A percentile compares a stretch with the other conserved stretches of the same genome.
Conservation (phyloP, 108 stramenopile genomes). For the Nannochloropsis salina region DNA sequence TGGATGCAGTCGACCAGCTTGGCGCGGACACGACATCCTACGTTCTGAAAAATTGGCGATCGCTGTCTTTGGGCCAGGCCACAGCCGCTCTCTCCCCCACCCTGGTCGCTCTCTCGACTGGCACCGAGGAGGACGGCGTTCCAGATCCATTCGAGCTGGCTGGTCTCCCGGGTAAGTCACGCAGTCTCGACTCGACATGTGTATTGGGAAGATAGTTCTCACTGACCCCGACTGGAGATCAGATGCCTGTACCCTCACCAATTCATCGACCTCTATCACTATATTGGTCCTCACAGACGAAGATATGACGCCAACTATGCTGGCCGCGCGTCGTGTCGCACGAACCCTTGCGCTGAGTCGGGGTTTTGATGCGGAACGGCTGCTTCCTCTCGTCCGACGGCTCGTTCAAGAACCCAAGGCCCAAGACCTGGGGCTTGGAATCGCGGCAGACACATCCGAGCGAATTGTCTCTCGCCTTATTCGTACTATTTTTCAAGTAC, state of each 20-base stretch:
- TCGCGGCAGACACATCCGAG: slow-evolving; percentile 33
- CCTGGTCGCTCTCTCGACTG: no score
- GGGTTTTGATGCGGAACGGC: not conserved
- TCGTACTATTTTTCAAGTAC: slow-evolving; percentile 40
- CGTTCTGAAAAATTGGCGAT: slow-evolving; percentile 30
- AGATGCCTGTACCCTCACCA: no score
- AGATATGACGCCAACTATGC: slow-evolving; percentile 41
- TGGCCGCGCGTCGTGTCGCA: slow-evolving; percentile 25
- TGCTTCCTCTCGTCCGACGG: slow-evolving; percentile 39
- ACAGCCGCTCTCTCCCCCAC: not conserved
- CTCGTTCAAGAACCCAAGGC: slow-evolving; percentile 42
- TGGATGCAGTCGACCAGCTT: slow-evolving; percentile 41
- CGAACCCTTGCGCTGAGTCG: slow-evolving; percentile 25
- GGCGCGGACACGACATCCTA: slow-evolving; percentile 33
- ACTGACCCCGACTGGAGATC: no score
- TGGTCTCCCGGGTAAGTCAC: no score
- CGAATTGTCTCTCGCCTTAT: slow-evolving; percentile 34
- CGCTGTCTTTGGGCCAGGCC: slow-evolving; percentile 15
- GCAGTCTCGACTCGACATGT: no score
- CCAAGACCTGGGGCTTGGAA: slow-evolving; percentile 35
- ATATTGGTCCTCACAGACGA: not conserved
- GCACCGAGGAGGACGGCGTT: no score
- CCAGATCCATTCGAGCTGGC: no score
- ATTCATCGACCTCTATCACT: no score
- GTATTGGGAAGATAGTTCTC: no score